A percentile compares a stretch with the other conserved stretches of the same genome.
Evolutionary conservation across 2,329 filamentous ascomycete genomes (phyloP).

Genomic region (Trichoderma koningiopsis): DNA sequence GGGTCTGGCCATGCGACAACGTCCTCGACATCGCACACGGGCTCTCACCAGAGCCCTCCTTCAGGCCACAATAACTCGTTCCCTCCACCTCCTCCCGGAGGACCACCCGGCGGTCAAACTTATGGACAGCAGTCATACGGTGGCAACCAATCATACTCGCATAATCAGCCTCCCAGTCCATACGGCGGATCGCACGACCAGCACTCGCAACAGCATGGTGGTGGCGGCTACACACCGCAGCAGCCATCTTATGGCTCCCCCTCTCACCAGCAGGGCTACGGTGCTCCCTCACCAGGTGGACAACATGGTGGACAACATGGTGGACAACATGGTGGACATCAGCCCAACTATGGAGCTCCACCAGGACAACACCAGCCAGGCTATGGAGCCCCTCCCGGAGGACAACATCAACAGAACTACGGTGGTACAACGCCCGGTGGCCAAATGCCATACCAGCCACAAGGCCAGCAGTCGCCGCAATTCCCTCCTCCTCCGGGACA

Average conservation of each 20-base stretch:
- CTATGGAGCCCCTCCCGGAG: slow-evolving; percentile 24
- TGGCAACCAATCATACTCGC: slow-evolving; percentile 28
- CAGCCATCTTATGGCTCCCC: slow-evolving; percentile 31
- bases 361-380: slow-evolving; percentile 15
- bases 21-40: slow-evolving; percentile 35
- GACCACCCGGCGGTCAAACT: slow-evolving; percentile 30
- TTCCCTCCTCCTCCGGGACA: slow-evolving; percentile 20
- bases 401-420: slow-evolving; percentile 33
- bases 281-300: slow-evolving; percentile 25
- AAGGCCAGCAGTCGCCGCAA: slow-evolving; percentile 21
- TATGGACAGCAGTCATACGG: slow-evolving; percentile 21
- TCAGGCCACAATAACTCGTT: slow-evolving; percentile 26
- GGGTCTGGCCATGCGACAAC: slow-evolving; percentile 25
- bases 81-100: slow-evolving; percentile 28
- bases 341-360: slow-evolving; percentile 30
- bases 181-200: slow-evolving; percentile 25
- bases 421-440: slow-evolving; percentile 23
- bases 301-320: slow-evolving; percentile 22
- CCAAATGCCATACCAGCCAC: neutral
- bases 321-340: slow-evolving; percentile 20
- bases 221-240: slow-evolving; percentile 29
- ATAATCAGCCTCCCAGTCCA: slow-evolving; percentile 24
- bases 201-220: slow-evolving; percentile 33
- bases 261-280: slow-evolving; percentile 31
- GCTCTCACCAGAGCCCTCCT: slow-evolving; percentile 31